Conservation (phyloP, 83 land plant genomes). For the Larix sibirica region DNA sequence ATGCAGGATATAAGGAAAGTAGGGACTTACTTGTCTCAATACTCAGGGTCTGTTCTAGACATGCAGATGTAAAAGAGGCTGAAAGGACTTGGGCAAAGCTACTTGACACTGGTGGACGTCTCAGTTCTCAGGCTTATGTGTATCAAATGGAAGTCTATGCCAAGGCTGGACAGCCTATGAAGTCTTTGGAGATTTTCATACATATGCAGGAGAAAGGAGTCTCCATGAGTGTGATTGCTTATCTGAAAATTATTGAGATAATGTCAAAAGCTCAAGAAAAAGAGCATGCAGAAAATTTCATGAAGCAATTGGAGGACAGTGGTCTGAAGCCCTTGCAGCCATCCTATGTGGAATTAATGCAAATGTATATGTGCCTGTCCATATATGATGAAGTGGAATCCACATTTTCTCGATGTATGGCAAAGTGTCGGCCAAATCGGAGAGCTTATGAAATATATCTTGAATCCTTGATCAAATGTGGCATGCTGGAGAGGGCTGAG, state of each 20-base stretch:
- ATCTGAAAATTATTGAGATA: constrained; percentile 70
- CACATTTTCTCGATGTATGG: constrained; percentile 41
- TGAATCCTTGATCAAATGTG: constrained; percentile 55
- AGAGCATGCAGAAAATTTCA: constrained; percentile 56
- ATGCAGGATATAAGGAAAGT: constrained; percentile 41
- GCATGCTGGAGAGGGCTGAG: constrained; percentile 73
- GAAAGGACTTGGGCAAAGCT: constrained; percentile 63
- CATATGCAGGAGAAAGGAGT: constrained; percentile 49
- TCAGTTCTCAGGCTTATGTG: constrained; percentile 61
- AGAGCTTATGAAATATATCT: constrained; percentile 60
- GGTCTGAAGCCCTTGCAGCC: constrained; percentile 54
- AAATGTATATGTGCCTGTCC: constrained; percentile 54
- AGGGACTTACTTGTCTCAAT: constrained; percentile 55
- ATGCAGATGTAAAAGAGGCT: constrained; percentile 69
- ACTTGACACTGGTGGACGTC: constrained; percentile 20
- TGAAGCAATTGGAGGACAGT: constrained; percentile 57
- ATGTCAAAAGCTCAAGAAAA: constrained; percentile 56
- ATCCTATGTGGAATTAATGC: constrained; percentile 61
- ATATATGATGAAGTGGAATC: constrained; percentile 63
- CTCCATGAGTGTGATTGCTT: constrained; percentile 42
- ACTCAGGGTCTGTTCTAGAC: constrained; percentile 62
- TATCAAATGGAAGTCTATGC: constrained; percentile 74
- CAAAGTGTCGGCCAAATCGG: constrained; percentile 55
- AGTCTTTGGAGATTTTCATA: constrained; percentile 60
- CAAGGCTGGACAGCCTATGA: constrained; percentile 53